A percentile compares a stretch with the other conserved stretches of the same genome.
Evolutionary conservation across 208 protist species (phyloP).

Genomic region (Leishmania mexicana): DNA sequence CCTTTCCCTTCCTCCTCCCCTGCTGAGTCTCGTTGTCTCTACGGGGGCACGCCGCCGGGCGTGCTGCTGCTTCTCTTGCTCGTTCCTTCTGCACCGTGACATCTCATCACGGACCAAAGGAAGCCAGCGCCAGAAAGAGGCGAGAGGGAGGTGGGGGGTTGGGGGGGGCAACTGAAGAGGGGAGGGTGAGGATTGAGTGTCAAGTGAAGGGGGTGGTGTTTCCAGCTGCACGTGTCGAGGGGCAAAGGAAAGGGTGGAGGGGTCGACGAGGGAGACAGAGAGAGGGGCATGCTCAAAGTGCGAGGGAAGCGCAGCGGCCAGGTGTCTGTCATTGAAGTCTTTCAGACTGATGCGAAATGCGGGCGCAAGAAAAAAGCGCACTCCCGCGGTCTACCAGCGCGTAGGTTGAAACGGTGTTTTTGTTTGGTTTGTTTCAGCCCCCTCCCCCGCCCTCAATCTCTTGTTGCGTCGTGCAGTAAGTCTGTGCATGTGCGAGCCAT

Average conservation of each 20-base stretch:
- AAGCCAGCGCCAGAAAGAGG: neutral
- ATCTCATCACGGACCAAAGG: neutral
- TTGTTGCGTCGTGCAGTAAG: neutral
- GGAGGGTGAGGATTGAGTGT: neutral
- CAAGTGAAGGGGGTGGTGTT: neutral
- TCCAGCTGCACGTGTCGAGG: neutral
- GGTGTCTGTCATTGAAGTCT: neutral
- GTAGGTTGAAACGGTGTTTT: neutral
- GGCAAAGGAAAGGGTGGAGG: neutral
- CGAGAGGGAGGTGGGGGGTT: neutral
- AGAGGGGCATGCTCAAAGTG: neutral
- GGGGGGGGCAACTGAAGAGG: neutral
- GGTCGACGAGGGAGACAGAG: neutral
- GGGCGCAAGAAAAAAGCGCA: neutral
- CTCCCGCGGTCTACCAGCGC: neutral
- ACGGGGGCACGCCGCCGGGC: neutral
- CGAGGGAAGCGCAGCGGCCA: neutral
- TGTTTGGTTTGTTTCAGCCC: neutral
- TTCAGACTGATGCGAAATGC: neutral
- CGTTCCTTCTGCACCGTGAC: neutral
- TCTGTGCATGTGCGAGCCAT: neutral
- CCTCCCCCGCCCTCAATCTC: neutral
- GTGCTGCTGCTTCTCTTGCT: neutral
- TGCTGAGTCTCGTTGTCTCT: neutral
- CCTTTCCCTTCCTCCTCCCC: neutral